These are phyloP conservation scores for Urtica urens DNA, from an alignment of 306 rosid species.

Conservation along the genomic window DNA sequence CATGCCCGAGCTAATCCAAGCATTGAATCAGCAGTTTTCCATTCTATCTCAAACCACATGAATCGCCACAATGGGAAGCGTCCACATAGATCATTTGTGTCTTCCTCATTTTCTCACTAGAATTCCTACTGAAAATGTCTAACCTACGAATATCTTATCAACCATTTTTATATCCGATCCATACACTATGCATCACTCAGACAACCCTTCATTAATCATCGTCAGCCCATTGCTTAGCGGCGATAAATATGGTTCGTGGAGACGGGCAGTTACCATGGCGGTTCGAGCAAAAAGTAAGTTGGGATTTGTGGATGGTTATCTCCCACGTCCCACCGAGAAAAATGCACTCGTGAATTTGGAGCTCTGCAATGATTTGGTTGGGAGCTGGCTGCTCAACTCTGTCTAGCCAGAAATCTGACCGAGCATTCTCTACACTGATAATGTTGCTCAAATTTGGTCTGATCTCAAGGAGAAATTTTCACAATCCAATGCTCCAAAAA, in stretches of 20 bases:
- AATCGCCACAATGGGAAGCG: background rate
- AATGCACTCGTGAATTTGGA: background rate
- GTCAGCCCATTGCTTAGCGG: background rate
- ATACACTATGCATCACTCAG: background rate
- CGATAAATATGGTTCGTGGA: conserved; percentile 1
- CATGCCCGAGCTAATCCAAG: background rate
- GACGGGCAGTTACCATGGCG: conserved; percentile 5
- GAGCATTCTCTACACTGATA: background rate
- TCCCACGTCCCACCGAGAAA: conserved; percentile 1
- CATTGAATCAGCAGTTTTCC: background rate
- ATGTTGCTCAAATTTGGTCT: conserved; percentile 1
- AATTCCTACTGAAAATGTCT: background rate
- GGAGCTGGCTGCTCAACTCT: conserved; percentile 4
- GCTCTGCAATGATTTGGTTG: conserved; percentile 3
- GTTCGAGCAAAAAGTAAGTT: conserved; percentile 1
- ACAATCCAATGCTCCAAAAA: conserved; percentile 6
- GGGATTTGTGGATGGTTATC: conserved; percentile 9
- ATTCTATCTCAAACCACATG: background rate
- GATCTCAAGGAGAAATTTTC: background rate
- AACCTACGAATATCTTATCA: background rate
- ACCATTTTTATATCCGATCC: background rate
- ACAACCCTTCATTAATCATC: background rate
- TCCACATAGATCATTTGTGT: too few relatives aligned
- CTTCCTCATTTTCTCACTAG: background rate
- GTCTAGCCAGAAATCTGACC: background rate